Evolutionary conservation across 2,329 filamentous ascomycete genomes (phyloP), one percentile per base, ranked within the genome.

Genomic region (Epichloe coenophiala): DNA sequence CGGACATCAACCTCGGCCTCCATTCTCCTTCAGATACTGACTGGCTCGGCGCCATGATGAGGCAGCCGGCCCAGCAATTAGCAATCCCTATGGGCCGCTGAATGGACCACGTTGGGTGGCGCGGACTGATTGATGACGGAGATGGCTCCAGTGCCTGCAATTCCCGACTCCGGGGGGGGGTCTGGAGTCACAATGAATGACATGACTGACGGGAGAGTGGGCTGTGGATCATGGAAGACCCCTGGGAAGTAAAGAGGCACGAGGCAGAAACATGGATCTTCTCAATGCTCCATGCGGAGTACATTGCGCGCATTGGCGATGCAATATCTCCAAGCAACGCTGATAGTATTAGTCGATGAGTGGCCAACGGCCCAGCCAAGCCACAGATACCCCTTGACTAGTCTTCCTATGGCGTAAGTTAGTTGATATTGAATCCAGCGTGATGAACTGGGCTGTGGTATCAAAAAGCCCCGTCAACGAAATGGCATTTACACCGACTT

Each of bases 381-480:
- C 23, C 23, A 27, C 23, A 39, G 9, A 27, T 12, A 39, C 35
- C 40, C 48, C 48, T 19, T 49, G 48, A 44, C 48, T 40, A 45
- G 41, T 19, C 27, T 19, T 19, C 31, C 17, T 49, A n/a, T 3
- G 36, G 12, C 3, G 36, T 6, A 38, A n/a, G 36, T 37, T 37
- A 27, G 17, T 37, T 8, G 5, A 43, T 43, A 31, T 43, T 43
- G 45, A 21, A 27, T 7, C 35, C 45, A 39, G 21, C 12, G 36
- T 31, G 36, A 38, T 9, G 37, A 17, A 17, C 17, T 23, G 15
- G 13, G 31, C 36, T 36, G 2, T 13, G 37, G 15, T 31, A 43
- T 36, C 44, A 47, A 46, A 51, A 51, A 33, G 33, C 40, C 37
- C 44, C 49, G 49, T 43, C 35, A 23, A 27, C 49, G 33, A 31